Conservation (phyloP, 208 protist species). For the Leishmania tropica region DNA sequence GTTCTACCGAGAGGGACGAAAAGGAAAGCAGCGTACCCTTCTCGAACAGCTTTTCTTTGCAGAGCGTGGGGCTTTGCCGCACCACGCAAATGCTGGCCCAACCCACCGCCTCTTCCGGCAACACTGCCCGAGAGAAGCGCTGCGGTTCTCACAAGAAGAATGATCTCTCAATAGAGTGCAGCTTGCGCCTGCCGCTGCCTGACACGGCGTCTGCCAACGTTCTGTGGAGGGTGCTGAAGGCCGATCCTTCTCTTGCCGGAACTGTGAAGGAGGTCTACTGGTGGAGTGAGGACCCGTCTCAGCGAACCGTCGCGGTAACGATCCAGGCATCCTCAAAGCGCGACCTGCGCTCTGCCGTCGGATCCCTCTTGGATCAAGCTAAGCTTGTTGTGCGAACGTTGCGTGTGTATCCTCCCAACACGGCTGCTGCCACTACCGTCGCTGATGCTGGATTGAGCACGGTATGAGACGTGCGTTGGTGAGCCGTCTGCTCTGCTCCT, state of each 20-base stretch:
- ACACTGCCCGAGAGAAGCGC: not conserved
- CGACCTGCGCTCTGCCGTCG: conserved; percentile 47
- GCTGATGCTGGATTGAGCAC: not conserved
- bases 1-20: not conserved
- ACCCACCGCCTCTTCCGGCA: not conserved
- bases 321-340: conserved; percentile 30
- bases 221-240: conserved; percentile 44
- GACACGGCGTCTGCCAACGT: conserved; percentile 40
- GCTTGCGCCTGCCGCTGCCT: conserved; percentile 48
- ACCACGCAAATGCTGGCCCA: not conserved
- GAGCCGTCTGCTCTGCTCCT: not conserved
- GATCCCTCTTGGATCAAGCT: conserved; percentile 45
- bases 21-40: too few species aligned
- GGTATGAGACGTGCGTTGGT: not conserved
- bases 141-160: not conserved
- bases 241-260: conserved; percentile 34
- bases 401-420: conserved; percentile 39
- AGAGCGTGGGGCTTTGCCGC: not conserved
- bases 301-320: conserved; percentile 43
- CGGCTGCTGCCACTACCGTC: not conserved
- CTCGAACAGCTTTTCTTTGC: not conserved
- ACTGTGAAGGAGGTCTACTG: conserved; percentile 47
- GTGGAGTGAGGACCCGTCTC: conserved; percentile 40
- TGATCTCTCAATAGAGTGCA: conserved; percentile 34
- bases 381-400: conserved; percentile 63